A percentile compares a stretch with the other conserved stretches of the same genome.
phyloP scores from a whole-genome alignment of 306 rosid species.

The Phaseolus lunatus region DNA sequence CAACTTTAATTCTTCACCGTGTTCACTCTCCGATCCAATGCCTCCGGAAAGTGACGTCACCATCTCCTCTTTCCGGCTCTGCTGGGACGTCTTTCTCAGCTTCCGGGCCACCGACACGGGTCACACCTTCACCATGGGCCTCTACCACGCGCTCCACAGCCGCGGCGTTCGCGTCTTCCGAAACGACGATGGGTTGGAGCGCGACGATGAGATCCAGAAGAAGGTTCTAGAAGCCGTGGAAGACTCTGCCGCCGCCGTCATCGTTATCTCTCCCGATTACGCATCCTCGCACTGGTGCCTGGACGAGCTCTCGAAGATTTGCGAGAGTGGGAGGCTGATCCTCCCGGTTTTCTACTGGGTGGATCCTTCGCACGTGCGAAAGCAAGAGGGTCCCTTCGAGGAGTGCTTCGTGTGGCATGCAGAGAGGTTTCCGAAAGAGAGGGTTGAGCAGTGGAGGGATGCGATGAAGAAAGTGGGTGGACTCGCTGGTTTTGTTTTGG shows the following conservation, averaged over 20 bases:
- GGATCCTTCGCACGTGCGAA: constrained; percentile 59
- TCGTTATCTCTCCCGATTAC: constrained; percentile 53
- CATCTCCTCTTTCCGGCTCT: constrained; percentile 52
- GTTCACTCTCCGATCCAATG: constrained; percentile 29
- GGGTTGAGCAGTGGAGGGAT: constrained; percentile 49
- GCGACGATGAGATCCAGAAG: constrained; percentile 55
- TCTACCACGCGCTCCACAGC: constrained; percentile 46
- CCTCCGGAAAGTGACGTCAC: constrained; percentile 5
- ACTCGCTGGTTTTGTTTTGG: constrained; percentile 50
- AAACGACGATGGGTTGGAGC: constrained; percentile 55
- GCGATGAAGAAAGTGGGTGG: constrained; percentile 70
- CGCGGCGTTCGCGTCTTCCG: constrained; percentile 53
- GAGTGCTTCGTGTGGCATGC: constrained; percentile 44
- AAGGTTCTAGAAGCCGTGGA: constrained; percentile 61
- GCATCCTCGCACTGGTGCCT: constrained; percentile 62
- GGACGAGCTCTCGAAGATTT: constrained; percentile 59
- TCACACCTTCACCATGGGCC: constrained; percentile 29
- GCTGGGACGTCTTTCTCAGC: constrained; percentile 69
- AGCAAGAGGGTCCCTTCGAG: constrained; percentile 56
- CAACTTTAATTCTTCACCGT: background rate
- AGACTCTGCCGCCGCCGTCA: constrained; percentile 64
- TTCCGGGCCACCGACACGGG: constrained; percentile 63
- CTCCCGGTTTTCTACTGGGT: constrained; percentile 63
- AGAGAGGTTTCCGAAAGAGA: background rate
- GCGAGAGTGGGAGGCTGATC: constrained; percentile 50